Evolutionary conservation across 768 basidiomycete genomes (phyloP).

Genomic region (Mycena polygramma): DNA sequence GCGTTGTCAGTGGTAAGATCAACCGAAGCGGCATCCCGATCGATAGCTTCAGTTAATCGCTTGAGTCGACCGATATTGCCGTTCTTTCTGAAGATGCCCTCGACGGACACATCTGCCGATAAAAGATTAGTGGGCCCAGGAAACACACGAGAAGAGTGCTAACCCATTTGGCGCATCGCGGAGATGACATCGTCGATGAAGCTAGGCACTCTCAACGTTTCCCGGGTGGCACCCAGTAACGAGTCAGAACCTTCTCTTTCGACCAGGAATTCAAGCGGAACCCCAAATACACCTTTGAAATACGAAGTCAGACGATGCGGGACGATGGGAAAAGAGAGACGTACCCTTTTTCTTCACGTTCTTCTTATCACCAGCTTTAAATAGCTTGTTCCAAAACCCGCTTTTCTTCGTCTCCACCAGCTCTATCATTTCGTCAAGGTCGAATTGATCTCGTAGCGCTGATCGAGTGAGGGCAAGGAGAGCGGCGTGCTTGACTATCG

Average conservation of each 20-base stretch:
- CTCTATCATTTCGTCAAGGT: slow-evolving; percentile 94
- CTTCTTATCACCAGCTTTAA: slow-evolving; percentile 93
- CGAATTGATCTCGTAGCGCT: slow-evolving; percentile 84
- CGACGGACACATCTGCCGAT: slow-evolving; percentile 94
- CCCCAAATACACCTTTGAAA: slow-evolving; percentile 86
- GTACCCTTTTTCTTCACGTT: slow-evolving; percentile 89
- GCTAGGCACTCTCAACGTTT: slow-evolving; percentile 90
- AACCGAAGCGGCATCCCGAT: slow-evolving; percentile 92
- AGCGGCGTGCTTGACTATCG: slow-evolving; percentile 93
- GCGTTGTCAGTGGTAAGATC: slow-evolving; percentile 96
- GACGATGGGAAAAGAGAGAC: slow-evolving; percentile 38
- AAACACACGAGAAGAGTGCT: slow-evolving; percentile 42
- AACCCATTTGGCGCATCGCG: slow-evolving; percentile 99
- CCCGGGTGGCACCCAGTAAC: slow-evolving; percentile 87
- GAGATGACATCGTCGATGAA: slow-evolving; percentile 99
- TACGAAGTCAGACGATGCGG: slow-evolving; percentile 8
- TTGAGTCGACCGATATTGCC: slow-evolving; percentile 96
- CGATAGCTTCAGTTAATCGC: slow-evolving; percentile 91
- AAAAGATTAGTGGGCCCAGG: slow-evolving; percentile 2
- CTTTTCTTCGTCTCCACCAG: slow-evolving; percentile 93
- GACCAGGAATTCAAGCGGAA: slow-evolving; percentile 93
- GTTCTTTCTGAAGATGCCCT: slow-evolving; percentile 98
- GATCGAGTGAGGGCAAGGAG: slow-evolving; percentile 84
- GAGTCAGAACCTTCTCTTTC: slow-evolving; percentile 98
- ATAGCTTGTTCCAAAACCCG: slow-evolving; percentile 96